Evolutionary conservation across 2,329 filamentous ascomycete genomes (phyloP), one percentile per base, ranked within the genome.

Genomic region (Ophiognomonia clavigignenti-juglandacearum): DNA sequence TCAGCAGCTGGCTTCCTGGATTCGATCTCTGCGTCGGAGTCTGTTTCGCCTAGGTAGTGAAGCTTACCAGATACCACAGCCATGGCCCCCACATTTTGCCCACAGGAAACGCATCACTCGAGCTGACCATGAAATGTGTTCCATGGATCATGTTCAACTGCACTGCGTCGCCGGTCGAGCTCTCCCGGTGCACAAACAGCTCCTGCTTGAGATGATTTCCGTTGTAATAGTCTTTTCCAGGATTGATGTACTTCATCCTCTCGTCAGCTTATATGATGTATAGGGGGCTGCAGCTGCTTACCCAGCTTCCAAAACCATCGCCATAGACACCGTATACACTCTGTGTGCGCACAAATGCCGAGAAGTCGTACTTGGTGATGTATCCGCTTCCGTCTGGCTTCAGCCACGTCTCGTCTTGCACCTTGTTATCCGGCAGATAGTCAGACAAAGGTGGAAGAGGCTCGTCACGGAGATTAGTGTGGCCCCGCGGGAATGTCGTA

Each of bases 121-220:
- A 60, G 3, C 56, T 60, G 5, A 61, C 65, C 54, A 63, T 61
- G 52, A 71, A 72, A 53, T 73, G 70, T 0, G 73, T 75, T 20
- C 73, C 74, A 51, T 77, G 73, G 29, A 77, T 65, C 71, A 77
- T 75, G 58, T 77, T 77, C 34, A 77, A 60, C 51, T 75, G 71
- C 4, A 77, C 73, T 1, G 66, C 66, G 50, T 77, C 73, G 8
- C 74, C 73, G 0, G 72, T 75, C 11, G 60, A 53, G 5, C 66
- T 71, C 54, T 77, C 73, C 6, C 74, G 68, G 50, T 76, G 74
- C 4, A 75, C 67, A 61, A 71, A 72, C 19, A 77, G 59, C 52
- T 77, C 74, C 54, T 76, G 71, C 61, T 76, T 77, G 24, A 75
- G 52, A 45, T 76, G 72, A 50, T 77, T 64, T 3, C 74, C 73